A percentile compares a stretch with the other conserved stretches of the same genome.
Conservation (phyloP, 805 yeast species). For the Starmerella tilneyi region DNA sequence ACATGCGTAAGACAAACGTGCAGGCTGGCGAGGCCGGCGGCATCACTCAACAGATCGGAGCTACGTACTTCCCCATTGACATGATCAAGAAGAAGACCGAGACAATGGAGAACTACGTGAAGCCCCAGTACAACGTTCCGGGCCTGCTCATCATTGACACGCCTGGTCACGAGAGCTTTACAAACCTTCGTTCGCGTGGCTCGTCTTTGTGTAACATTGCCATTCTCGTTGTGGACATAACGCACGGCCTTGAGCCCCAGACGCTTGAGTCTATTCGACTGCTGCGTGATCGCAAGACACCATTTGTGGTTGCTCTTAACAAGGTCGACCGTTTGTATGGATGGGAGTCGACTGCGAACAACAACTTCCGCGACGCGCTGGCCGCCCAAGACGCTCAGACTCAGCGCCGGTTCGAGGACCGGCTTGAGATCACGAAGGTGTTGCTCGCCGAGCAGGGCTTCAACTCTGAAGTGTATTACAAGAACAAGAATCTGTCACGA, state of each 20-base stretch:
- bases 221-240: conserved; percentile 92
- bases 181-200: conserved; percentile 96
- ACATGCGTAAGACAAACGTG: conserved; percentile 95
- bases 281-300: conserved; percentile 93
- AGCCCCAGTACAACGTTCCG: conserved; percentile 79
- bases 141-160: conserved; percentile 95
- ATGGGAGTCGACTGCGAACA: conserved; percentile 85
- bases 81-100: conserved; percentile 85
- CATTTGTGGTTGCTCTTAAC: conserved; percentile 92
- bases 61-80: conserved; percentile 96
- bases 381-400: conserved; percentile 74
- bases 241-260: conserved; percentile 98
- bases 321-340: conserved; percentile 95
- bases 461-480: conserved; percentile 92
- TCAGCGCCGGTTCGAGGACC: conserved; percentile 81
- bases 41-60: conserved; percentile 99
- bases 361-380: conserved; percentile 90
- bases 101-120: conserved; percentile 79
- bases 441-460: conserved; percentile 96
- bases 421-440: conserved; percentile 73
- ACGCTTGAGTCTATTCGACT: conserved; percentile 87
- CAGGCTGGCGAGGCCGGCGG: conserved; percentile 99
- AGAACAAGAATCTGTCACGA: conserved; percentile 85
- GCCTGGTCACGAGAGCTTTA: conserved; percentile 99
- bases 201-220: conserved; percentile 98